Base-by-base conservation (phyloP, 805 yeast genomes). In the Ogataea haglerorum region DNA sequence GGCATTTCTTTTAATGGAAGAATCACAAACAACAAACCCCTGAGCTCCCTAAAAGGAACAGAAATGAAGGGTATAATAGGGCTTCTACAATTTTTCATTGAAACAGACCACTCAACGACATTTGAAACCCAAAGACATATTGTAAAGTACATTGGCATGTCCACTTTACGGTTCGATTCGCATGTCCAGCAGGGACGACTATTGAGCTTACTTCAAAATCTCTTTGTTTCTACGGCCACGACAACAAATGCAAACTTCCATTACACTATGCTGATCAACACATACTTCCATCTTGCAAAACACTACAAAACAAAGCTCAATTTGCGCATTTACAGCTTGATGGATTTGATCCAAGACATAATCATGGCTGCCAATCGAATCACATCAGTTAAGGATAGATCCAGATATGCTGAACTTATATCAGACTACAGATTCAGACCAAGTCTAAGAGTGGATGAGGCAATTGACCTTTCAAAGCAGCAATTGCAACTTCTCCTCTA, bases 311-410 rank as follows among this genome's bases (percentile, higher is more conserved):
- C 33, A 8, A 37, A 47, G 9, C 6, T 42, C 14, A 25, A 30
- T 1, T 24, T 34, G 13, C 24, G 40, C 7, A 34, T 47, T 5
- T 38, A 34, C 21, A 41, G 37, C 24, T 10, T 40, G 14, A 42
- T 45, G 36, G 48, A 43, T 6, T 41, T 47, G 15, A 41, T 45
- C 10, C 48, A 47, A 23, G 43, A 43, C 28, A 35, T 49, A 15
- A 38, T 47, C n/a, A 31, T 43, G 32, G 45, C 43, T 10, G 30
- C 38, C 6, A 22, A 33, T 12, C 42, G 43, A 6, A 30, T 32
- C 23, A 23, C 29, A 5, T 16, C 34, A 1, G 37, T 32, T 6
- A 13, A 27, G 2, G 36, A 25, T 5, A 22, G 38, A 8, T 30
- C 34, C 10, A 40, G 52, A 30, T 48, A 48, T 32, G 39, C 41